Conservation (phyloP, 257 asterid genomes). For the Salvia miltiorrhiza region DNA sequence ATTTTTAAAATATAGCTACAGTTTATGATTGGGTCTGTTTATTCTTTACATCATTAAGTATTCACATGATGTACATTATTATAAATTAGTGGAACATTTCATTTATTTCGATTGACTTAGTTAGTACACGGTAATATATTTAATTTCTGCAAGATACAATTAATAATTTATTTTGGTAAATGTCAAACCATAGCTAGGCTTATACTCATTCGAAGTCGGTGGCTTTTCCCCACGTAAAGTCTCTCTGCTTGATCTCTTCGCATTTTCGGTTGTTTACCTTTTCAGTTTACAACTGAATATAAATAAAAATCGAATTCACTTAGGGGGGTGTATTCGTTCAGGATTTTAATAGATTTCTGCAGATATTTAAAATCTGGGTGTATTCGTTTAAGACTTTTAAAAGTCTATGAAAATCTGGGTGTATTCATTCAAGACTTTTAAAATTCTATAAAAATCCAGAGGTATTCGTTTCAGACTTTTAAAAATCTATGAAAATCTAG, state of each 20-base stretch:
- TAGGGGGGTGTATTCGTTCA: no score
- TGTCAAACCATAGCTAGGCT: constrained; percentile 15
- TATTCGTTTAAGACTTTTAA: no score
- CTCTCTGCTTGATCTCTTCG: neutral
- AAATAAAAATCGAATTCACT: no score
- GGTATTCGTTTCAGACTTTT: no score
- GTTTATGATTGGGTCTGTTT: neutral
- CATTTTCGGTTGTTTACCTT: neutral
- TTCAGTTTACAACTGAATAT: neutral
- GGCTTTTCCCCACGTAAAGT: neutral
- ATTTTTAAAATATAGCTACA: neutral
- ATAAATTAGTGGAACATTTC: neutral
- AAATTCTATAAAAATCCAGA: no score
- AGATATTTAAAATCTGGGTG: no score
- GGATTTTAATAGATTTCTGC: no score
- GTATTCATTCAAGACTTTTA: no score
- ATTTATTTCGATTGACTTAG: neutral
- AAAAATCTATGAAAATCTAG: no score
- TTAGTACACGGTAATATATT: neutral
- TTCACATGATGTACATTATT: neutral
- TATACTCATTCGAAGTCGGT: constrained; percentile 12
- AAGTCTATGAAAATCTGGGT: no score
- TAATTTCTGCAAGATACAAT: neutral
- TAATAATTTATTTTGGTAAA: neutral
- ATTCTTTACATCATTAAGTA: neutral